Evolutionary conservation across 106 monocot genomes (phyloP).

Genomic region (Dendrobium huoshanense): DNA sequence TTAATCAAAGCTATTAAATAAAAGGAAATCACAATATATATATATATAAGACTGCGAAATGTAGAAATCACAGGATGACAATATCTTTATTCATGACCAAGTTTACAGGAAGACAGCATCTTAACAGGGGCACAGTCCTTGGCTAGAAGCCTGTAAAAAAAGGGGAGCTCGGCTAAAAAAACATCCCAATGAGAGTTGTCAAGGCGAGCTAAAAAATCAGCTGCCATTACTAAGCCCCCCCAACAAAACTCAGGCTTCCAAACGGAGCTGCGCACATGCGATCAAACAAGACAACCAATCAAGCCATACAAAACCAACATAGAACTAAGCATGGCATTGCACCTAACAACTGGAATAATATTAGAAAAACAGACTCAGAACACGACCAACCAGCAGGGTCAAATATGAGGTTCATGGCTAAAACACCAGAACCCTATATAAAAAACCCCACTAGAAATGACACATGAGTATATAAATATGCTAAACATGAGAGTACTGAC

Average conservation of each 20-base stretch:
- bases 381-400: not conserved
- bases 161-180: not conserved
- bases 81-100: not conserved
- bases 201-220: constrained; percentile 1
- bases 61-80: not conserved
- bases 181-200: not conserved
- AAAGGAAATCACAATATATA: not conserved
- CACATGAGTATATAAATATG: not conserved
- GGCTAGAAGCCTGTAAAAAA: not conserved
- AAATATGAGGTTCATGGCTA: constrained; percentile 11
- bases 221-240: constrained; percentile 26
- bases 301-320: not conserved
- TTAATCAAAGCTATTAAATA: not conserved
- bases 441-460: constrained; percentile 11
- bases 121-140: not conserved
- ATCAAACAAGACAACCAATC: constrained; percentile 11
- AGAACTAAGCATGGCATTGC: not conserved
- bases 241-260: constrained; percentile 18
- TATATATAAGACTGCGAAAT: not conserved
- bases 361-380: not conserved
- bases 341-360: constrained; percentile 7
- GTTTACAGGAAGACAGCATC: not conserved
- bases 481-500: not conserved
- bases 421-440: constrained; percentile 19
- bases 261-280: constrained; percentile 52